These are phyloP conservation scores for Paramyrothecium roridum DNA, from an alignment of 2,329 filamentous ascomycete species.

Conservation along the genomic window DNA sequence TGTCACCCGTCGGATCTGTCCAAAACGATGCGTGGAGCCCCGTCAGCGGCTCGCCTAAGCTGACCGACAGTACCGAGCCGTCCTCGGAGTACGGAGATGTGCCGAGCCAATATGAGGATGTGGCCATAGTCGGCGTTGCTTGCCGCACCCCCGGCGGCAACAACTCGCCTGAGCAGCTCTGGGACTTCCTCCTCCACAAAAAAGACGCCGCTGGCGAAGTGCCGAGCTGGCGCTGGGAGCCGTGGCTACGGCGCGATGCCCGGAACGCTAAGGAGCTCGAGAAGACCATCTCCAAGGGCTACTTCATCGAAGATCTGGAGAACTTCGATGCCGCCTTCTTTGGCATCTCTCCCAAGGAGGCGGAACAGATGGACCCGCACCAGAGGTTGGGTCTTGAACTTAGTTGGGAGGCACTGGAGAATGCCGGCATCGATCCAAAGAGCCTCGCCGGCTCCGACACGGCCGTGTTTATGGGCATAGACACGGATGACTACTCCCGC, in stretches of 20 bases:
- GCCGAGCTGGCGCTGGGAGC: background rate
- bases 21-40: background rate
- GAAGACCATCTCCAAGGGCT: conserved; percentile 1
- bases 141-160: conserved; percentile 3
- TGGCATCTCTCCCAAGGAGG: conserved; percentile 5
- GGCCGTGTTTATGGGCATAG: conserved; percentile 3
- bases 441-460: conserved; percentile 2
- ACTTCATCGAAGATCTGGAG: conserved; percentile 5
- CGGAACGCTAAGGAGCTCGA: conserved; percentile 1
- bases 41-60: background rate
- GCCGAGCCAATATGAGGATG: background rate
- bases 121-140: conserved; percentile 4
- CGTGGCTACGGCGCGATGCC: conserved; percentile 1
- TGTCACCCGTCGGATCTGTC: background rate
- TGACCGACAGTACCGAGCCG: background rate
- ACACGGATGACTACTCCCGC: conserved; percentile 4
- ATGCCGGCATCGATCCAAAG: conserved; percentile 2
- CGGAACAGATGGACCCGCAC: conserved; percentile 7
- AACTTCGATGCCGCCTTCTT: conserved; percentile 8
- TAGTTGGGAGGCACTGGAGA: conserved; percentile 4
- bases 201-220: background rate
- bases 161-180: conserved; percentile 3
- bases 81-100: background rate
- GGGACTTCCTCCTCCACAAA: conserved; percentile 1
- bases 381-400: conserved; percentile 3